Evolutionary conservation across 805 yeast genomes (phyloP).

Genomic region (Myxozyma mucilagina): DNA sequence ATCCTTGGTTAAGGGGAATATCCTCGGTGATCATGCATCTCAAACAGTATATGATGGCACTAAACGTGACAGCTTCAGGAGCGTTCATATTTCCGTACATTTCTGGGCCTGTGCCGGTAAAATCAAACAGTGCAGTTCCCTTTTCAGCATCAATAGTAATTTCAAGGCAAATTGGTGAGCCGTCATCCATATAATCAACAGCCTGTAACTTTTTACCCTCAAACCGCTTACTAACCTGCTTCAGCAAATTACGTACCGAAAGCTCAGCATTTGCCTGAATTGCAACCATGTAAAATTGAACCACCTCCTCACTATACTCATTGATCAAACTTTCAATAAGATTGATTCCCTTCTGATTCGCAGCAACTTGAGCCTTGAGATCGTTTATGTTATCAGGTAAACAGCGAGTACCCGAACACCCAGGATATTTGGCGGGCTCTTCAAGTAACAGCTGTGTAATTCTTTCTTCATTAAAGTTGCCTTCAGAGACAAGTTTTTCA

Average conservation of each 20-base stretch:
- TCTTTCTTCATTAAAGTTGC: constrained; percentile 71
- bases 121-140: constrained; percentile 75
- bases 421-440: constrained; percentile 79
- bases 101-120: constrained; percentile 83
- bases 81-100: constrained; percentile 89
- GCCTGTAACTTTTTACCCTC: constrained; percentile 47
- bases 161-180: constrained; percentile 61
- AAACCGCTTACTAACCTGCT: constrained; percentile 46
- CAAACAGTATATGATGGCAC: constrained; percentile 85
- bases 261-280: constrained; percentile 76
- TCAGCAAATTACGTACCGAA: constrained; percentile 62
- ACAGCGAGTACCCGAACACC: constrained; percentile 87
- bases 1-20: constrained; percentile 93
- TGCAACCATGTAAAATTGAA: constrained; percentile 74
- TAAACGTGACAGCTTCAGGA: constrained; percentile 83
- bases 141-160: constrained; percentile 52
- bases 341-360: constrained; percentile 80
- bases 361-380: constrained; percentile 82
- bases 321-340: constrained; percentile 59
- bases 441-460: constrained; percentile 61
- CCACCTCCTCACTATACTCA: constrained; percentile 62
- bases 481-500: constrained; percentile 68
- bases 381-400: constrained; percentile 82
- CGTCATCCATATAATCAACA: constrained; percentile 77
- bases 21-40: constrained; percentile 82